A percentile compares a stretch with the other conserved stretches of the same genome.
These are phyloP conservation scores for Sporothrix mexicana DNA, from an alignment of 2,329 filamentous ascomycete genomes.

Conservation along the genomic window DNA sequence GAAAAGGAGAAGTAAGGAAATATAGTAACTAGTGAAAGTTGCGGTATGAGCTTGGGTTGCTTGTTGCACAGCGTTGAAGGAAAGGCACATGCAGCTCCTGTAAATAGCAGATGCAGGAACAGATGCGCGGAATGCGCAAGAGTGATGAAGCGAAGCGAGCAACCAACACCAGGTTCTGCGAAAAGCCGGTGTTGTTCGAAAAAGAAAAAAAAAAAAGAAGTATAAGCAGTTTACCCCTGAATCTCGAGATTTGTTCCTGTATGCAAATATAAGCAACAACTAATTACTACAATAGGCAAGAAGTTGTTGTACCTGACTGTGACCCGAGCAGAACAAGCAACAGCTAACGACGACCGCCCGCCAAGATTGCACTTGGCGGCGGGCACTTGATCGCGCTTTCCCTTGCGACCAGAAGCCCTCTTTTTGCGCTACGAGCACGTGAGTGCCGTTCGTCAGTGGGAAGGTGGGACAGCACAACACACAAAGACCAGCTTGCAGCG, in stretches of 20 bases:
- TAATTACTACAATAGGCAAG: slow-evolving; percentile 10
- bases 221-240: not conserved
- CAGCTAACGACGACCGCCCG: slow-evolving; percentile 14
- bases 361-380: slow-evolving; percentile 13
- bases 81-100: not conserved
- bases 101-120: slow-evolving; percentile 3
- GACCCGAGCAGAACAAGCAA: slow-evolving; percentile 13
- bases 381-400: not conserved
- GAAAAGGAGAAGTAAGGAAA: not conserved
- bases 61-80: not conserved
- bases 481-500: not conserved
- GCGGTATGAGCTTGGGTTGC: too few species aligned
- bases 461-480: slow-evolving; percentile 2
- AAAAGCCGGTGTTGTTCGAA: not conserved
- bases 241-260: not conserved
- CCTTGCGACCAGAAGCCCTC: not conserved
- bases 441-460: slow-evolving; percentile 26
- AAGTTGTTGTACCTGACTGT: not conserved
- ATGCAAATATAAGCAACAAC: not conserved
- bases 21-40: not conserved
- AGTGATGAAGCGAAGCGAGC: not conserved
- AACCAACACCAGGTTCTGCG: not conserved
- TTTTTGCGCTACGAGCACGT: slow-evolving; percentile 13
- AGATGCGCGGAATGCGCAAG: not conserved
- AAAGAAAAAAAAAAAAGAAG: not conserved